These are phyloP conservation scores for Cardiospermum halicacabum DNA, from an alignment of 345 rosid genomes.

Conservation along the genomic window DNA sequence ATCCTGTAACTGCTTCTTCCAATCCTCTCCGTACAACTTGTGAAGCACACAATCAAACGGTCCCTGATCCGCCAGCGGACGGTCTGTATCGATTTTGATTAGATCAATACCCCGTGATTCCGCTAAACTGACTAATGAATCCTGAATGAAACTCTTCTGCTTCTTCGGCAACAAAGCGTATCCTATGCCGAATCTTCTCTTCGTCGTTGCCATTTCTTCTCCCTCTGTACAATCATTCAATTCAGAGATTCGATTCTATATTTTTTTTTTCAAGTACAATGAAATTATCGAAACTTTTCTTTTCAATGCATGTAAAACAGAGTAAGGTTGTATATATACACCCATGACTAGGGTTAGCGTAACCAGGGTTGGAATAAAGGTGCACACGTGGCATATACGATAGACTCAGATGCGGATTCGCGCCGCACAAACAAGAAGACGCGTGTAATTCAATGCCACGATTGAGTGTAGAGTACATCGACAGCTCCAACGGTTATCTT, in stretches of 20 bases:
- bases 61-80: conserved; percentile 43
- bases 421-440: conserved; percentile 12
- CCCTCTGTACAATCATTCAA: not conserved
- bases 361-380: conserved; percentile 9
- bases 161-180: conserved; percentile 56
- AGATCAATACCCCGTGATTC: conserved; percentile 45
- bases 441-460: not conserved
- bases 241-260: not conserved
- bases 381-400: conserved; percentile 23
- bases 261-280: no score
- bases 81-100: conserved; percentile 30
- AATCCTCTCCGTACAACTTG: conserved; percentile 47
- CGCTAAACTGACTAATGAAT: conserved; percentile 31
- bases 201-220: conserved; percentile 35
- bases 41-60: conserved; percentile 60
- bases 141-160: conserved; percentile 45
- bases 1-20: conserved; percentile 38
- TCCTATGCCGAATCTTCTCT: conserved; percentile 38
- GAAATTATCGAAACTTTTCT: not conserved
- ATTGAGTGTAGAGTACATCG: not conserved
- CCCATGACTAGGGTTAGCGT: conserved; percentile 21
- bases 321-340: conserved; percentile 10
- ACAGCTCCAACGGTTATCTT: conserved; percentile 10
- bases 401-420: conserved; percentile 2
- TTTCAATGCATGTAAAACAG: not conserved